Evolutionary conservation across 441 rosid species (phyloP).

Genomic region (Euphorbia celastroides): DNA sequence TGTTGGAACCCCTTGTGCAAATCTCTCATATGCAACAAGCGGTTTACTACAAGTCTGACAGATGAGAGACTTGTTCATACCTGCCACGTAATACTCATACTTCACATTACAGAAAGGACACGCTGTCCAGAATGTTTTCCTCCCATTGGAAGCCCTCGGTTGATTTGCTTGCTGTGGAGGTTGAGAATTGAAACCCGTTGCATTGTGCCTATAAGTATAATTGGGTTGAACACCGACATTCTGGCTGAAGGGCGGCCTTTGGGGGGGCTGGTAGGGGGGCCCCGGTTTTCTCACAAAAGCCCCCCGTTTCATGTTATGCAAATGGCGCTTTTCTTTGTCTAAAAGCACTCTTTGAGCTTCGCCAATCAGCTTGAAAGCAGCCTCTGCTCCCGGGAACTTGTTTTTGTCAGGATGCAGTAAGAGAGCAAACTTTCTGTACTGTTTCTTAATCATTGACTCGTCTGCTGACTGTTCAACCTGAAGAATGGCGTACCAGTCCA

Average conservation of each 20-base stretch:
- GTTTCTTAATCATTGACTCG: constrained; percentile 71
- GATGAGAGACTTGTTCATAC: constrained; percentile 29
- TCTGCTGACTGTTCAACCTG: constrained; percentile 62
- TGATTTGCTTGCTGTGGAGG: constrained; percentile 35
- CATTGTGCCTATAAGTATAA: constrained; percentile 20
- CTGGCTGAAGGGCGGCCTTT: constrained; percentile 21
- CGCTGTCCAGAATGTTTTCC: constrained; percentile 53
- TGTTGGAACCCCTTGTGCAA: constrained; percentile 29
- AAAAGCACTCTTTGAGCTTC: constrained; percentile 82
- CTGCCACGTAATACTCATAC: constrained; percentile 40
- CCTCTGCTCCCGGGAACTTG: constrained; percentile 86
- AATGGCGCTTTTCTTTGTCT: constrained; percentile 51
- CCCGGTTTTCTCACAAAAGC: constrained; percentile 31
- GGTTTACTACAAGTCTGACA: constrained; percentile 56
- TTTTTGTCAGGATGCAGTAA: constrained; percentile 93
- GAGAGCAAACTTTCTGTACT: constrained; percentile 79
- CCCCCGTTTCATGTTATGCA: constrained; percentile 51
- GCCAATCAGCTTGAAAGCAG: constrained; percentile 82
- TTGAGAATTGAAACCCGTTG: constrained; percentile 31
- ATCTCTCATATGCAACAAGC: constrained; percentile 44
- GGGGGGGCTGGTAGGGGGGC: constrained; percentile 36
- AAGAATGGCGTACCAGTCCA: constrained; percentile 86
- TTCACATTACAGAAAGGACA: constrained; percentile 54
- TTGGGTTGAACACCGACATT: constrained; percentile 26
- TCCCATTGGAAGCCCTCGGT: constrained; percentile 29